phyloP scores from a whole-genome alignment of 345 rosid genomes.

The Angophora floribunda region DNA sequence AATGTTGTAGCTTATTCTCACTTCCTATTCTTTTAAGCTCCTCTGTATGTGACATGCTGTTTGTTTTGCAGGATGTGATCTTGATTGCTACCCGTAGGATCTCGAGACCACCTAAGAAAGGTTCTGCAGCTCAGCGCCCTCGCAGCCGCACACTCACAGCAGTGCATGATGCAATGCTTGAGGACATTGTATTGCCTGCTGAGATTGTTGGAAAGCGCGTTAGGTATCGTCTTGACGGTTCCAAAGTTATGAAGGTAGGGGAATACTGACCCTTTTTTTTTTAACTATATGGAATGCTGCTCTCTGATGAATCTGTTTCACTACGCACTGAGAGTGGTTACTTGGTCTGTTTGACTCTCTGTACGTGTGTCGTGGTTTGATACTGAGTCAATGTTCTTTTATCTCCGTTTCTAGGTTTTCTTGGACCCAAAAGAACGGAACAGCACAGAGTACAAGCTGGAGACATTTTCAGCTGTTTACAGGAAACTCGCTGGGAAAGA shows the following conservation, averaged over 20 bases:
- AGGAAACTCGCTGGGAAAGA: conserved; percentile 83
- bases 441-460: conserved; percentile 75
- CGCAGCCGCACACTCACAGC: conserved; percentile 78
- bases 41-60: not conserved
- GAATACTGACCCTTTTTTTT: not conserved
- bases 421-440: conserved; percentile 82
- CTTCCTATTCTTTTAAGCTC: not conserved
- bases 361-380: not conserved
- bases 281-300: no score
- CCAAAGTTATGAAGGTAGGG: conserved; percentile 74
- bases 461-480: conserved; percentile 69
- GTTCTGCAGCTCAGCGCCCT: conserved; percentile 88
- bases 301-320: not conserved
- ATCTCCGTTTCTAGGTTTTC: conserved; percentile 28
- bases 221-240: conserved; percentile 71
- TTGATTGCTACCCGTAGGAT: conserved; percentile 74
- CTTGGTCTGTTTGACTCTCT: not conserved
- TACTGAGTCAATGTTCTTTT: not conserved
- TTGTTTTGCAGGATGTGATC: conserved; percentile 56
- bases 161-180: conserved; percentile 80
- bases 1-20: not conserved
- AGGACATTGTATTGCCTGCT: conserved; percentile 81
- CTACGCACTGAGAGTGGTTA: not conserved
- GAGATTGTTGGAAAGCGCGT: conserved; percentile 90
- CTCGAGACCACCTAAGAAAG: conserved; percentile 84